A percentile compares a stretch with the other conserved stretches of the same genome.
Evolutionary conservation across 345 rosid species (phyloP).

Genomic region (Eucalyptus victrix): DNA sequence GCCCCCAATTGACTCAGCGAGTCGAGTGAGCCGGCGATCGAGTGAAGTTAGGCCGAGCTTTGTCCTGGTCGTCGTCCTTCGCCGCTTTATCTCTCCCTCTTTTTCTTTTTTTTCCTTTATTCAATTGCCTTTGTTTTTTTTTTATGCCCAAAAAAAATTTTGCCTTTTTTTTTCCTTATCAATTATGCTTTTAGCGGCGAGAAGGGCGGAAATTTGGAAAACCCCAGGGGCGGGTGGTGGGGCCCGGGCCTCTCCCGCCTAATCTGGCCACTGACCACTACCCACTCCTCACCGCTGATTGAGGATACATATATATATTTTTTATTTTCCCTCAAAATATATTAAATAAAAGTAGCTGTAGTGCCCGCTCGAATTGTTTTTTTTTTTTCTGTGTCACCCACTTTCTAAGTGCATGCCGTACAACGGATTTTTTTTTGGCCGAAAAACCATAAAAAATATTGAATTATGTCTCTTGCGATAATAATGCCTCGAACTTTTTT

Average conservation of each 20-base stretch:
- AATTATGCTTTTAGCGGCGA: slow-evolving; percentile 18
- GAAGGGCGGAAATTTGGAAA: slow-evolving; percentile 22
- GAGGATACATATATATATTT: neutral
- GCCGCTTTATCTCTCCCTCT: neutral
- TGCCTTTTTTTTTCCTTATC: neutral
- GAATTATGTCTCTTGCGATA: neutral
- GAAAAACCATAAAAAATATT: neutral
- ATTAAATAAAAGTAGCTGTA: neutral
- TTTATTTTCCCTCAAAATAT: neutral
- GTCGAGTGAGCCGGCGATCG: neutral
- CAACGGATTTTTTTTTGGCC: neutral
- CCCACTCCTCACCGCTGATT: neutral
- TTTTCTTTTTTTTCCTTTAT: neutral
- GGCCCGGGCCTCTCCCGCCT: neutral
- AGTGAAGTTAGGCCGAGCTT: neutral
- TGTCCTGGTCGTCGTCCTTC: neutral
- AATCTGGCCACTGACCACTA: neutral
- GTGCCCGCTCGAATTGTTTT: neutral
- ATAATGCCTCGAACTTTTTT: neutral
- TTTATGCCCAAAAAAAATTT: too few species aligned
- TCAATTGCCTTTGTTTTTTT: neutral
- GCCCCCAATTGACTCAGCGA: neutral
- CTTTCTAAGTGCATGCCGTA: neutral
- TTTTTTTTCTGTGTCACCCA: too few species aligned
- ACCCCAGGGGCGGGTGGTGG: neutral